Evolutionary conservation across 257 asterid species (phyloP).

Genomic region (Gynochthodes officinalis): DNA sequence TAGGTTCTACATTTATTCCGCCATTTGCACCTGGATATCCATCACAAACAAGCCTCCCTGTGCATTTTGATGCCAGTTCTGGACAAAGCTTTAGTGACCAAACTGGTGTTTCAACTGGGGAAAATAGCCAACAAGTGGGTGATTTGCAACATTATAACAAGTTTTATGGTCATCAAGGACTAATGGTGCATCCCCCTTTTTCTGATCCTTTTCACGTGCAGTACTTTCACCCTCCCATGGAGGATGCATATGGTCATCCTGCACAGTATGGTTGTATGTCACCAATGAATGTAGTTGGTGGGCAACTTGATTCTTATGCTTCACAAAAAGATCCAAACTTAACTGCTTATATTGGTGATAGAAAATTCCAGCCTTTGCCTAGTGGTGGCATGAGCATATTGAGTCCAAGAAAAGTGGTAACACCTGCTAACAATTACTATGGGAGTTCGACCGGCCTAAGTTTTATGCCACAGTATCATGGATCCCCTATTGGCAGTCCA

Average conservation of each 20-base stretch:
- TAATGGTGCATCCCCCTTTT: constrained; percentile 51
- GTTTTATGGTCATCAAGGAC: constrained; percentile 64
- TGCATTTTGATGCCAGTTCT: constrained; percentile 48
- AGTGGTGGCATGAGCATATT: constrained; percentile 40
- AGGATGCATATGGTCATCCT: constrained; percentile 51
- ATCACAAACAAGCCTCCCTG: constrained; percentile 48
- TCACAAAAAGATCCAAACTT: constrained; percentile 40
- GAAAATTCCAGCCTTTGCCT: constrained; percentile 44
- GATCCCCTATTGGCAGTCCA: constrained; percentile 73
- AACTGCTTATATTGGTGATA: constrained; percentile 47
- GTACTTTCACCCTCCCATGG: constrained; percentile 61
- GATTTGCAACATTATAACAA: constrained; percentile 49
- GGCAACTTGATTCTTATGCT: constrained; percentile 45
- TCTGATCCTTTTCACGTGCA: constrained; percentile 67
- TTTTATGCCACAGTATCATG: constrained; percentile 56
- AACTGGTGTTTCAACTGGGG: constrained; percentile 45
- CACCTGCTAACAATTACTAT: constrained; percentile 45
- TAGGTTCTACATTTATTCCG: constrained; percentile 58
- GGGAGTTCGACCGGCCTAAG: constrained; percentile 52
- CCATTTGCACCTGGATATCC: constrained; percentile 63
- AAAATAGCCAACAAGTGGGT: constrained; percentile 41
- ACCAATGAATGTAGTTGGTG: constrained; percentile 38
- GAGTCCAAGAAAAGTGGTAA: constrained; percentile 48
- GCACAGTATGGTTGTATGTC: constrained; percentile 48
- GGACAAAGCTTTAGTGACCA: constrained; percentile 62